Evolutionary conservation across 129 eudicot species (phyloP).

Genomic region (Chrysanthemum seticuspe): DNA sequence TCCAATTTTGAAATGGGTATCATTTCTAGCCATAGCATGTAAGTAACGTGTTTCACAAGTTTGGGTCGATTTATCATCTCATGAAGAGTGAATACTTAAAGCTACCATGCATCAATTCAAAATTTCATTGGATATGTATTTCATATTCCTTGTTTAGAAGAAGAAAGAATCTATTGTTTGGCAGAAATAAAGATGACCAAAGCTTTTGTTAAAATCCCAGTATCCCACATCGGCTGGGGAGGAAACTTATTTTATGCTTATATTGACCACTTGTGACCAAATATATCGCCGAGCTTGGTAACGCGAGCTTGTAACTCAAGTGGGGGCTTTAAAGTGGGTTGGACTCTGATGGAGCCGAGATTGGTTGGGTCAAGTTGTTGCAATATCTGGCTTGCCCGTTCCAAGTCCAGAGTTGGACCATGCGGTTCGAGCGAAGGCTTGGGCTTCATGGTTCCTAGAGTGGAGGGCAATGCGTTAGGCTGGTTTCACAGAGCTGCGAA

Average conservation of each 20-base stretch:
- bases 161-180: background rate
- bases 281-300: background rate
- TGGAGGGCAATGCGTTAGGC: conserved; percentile 15
- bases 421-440: conserved; percentile 9
- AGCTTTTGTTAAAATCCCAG: background rate
- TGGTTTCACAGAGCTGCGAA: conserved; percentile 12
- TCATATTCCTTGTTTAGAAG: too few species aligned
- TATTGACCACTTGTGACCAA: background rate
- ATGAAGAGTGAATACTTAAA: too few species aligned
- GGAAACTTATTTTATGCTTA: background rate
- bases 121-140: too few species aligned
- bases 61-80: too few species aligned
- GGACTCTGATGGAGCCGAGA: background rate
- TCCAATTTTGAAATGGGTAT: too few species aligned
- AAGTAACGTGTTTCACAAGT: too few species aligned
- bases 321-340: conserved; percentile 7
- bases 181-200: background rate
- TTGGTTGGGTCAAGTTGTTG: conserved; percentile 6
- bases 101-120: too few species aligned
- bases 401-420: conserved; percentile 15
- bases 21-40: too few species aligned
- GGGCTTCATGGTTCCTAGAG: conserved; percentile 4
- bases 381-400: conserved; percentile 10
- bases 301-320: conserved; percentile 11
- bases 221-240: background rate